These are phyloP conservation scores for Saturnispora halmiae DNA, from an alignment of 805 yeast species.

Conservation along the genomic window DNA sequence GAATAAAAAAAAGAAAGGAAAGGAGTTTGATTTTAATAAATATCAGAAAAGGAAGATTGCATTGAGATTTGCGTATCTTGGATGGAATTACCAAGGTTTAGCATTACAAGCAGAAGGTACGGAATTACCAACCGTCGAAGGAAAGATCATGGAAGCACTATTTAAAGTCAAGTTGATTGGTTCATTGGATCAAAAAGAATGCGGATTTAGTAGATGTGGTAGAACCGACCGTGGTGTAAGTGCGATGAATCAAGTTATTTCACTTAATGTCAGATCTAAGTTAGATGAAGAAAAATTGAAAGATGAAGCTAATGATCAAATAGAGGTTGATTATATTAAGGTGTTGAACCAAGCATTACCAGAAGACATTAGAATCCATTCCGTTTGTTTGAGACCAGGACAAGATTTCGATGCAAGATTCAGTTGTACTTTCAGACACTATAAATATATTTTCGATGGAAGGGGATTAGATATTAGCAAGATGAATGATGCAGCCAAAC, in stretches of 20 bases:
- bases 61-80: conserved; percentile 74
- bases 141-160: conserved; percentile 62
- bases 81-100: conserved; percentile 91
- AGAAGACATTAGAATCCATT: conserved; percentile 70
- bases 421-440: conserved; percentile 80
- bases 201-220: conserved; percentile 83
- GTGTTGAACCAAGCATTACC: conserved; percentile 75
- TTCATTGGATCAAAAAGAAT: conserved; percentile 48
- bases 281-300: conserved; percentile 54
- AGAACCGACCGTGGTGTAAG: conserved; percentile 95
- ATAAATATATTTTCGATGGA: conserved; percentile 68
- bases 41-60: conserved; percentile 64
- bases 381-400: conserved; percentile 79
- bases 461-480: conserved; percentile 46
- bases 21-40: conserved; percentile 56
- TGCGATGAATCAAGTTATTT: conserved; percentile 91
- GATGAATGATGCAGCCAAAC: conserved; percentile 62
- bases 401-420: conserved; percentile 81
- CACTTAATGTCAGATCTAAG: conserved; percentile 64
- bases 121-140: conserved; percentile 81
- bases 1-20: conserved; percentile 24
- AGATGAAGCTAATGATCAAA: conserved; percentile 45
- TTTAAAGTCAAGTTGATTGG: conserved; percentile 56
- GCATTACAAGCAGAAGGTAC: conserved; percentile 73
- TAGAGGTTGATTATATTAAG: conserved; percentile 68